A percentile compares a stretch with the other conserved stretches of the same genome.
Evolutionary conservation across 208 protist genomes (phyloP).

Genomic region (Crithidia expoeki): DNA sequence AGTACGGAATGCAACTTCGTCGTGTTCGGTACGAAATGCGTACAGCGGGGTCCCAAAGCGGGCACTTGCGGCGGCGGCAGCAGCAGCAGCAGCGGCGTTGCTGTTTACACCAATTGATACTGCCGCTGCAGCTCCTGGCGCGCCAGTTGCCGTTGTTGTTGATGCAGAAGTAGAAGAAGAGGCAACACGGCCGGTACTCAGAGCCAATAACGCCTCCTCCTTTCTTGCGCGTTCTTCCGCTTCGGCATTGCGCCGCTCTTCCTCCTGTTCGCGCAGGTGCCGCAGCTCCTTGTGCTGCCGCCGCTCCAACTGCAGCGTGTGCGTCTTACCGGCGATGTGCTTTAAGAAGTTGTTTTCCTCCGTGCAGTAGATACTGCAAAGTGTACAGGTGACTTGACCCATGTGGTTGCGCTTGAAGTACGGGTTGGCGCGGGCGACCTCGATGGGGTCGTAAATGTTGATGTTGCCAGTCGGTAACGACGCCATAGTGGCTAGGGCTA

Average conservation of each 20-base stretch:
- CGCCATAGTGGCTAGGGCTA: too few relatives aligned
- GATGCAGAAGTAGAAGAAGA: slow-evolving; percentile 9
- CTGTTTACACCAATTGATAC: too few relatives aligned
- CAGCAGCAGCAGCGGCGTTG: slow-evolving; percentile 16
- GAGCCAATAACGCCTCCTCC: slow-evolving; percentile 47
- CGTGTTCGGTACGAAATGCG: slow-evolving; percentile 76
- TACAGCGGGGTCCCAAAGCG: slow-evolving; percentile 68
- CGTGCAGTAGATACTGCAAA: slow-evolving; percentile 79
- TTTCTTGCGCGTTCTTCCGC: slow-evolving; percentile 47
- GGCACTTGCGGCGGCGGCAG: slow-evolving; percentile 17
- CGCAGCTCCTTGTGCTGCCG: slow-evolving; percentile 57
- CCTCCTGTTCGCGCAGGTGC: slow-evolving; percentile 59
- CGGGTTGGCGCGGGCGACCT: slow-evolving; percentile 51
- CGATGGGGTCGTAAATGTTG: slow-evolving; percentile 65
- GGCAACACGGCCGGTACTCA: slow-evolving; percentile 22
- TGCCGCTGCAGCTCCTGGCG: not conserved
- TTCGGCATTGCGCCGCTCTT: slow-evolving; percentile 59
- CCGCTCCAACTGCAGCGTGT: slow-evolving; percentile 68
- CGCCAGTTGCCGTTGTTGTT: not conserved
- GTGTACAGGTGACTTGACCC: slow-evolving; percentile 76
- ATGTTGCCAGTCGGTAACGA: not conserved
- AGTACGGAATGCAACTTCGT: slow-evolving; percentile 51
- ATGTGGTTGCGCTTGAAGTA: slow-evolving; percentile 90
- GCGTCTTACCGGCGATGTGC: slow-evolving; percentile 81
- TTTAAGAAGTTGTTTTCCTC: slow-evolving; percentile 86